Evolutionary conservation across 2,329 filamentous ascomycete species (phyloP).

Genomic region (Trichoderma sp.): DNA sequence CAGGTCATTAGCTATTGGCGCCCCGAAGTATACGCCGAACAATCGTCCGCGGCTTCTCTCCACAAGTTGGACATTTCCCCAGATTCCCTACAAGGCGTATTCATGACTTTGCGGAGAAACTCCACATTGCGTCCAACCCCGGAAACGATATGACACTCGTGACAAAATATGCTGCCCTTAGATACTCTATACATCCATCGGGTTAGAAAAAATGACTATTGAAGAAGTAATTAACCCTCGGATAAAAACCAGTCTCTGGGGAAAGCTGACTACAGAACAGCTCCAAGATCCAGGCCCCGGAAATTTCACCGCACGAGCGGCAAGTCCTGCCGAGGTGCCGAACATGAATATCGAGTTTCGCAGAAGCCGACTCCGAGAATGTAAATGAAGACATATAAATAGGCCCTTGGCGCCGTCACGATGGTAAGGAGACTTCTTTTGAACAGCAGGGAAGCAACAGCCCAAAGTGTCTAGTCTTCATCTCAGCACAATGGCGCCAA

Average conservation of each 20-base stretch:
- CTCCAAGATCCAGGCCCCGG: background rate
- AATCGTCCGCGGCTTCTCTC: background rate
- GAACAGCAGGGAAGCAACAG: background rate
- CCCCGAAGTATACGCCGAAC: conserved; percentile 2
- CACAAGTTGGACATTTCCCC: background rate
- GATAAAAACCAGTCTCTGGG: background rate
- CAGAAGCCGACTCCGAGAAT: too few species aligned
- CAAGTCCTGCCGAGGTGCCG: background rate
- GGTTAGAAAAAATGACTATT: background rate
- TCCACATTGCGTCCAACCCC: background rate
- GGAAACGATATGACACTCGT: background rate
- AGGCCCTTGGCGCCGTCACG: background rate
- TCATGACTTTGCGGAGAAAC: background rate
- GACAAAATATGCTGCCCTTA: background rate
- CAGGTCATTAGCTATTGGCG: background rate
- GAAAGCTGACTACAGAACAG: background rate
- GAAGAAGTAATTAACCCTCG: background rate
- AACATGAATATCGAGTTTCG: background rate
- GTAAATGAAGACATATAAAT: background rate
- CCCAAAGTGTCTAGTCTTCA: background rate
- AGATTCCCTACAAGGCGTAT: background rate
- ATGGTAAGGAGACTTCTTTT: background rate
- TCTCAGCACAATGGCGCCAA: background rate
- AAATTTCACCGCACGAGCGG: background rate
- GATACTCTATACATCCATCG: background rate